A percentile compares a stretch with the other conserved stretches of the same genome.
phyloP scores from a whole-genome alignment of 441 rosid species.

The Croton setiger region DNA sequence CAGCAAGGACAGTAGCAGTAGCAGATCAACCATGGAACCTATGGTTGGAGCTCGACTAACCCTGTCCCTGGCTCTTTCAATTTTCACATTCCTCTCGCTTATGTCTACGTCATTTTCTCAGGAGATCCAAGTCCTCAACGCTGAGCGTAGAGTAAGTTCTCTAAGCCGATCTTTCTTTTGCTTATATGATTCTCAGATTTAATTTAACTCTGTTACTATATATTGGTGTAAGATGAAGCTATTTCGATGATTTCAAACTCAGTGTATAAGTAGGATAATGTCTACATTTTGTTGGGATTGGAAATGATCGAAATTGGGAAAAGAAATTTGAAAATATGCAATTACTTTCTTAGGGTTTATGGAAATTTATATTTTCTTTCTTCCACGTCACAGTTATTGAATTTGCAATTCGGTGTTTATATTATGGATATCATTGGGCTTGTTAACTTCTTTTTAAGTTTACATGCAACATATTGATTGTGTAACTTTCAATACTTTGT shows the following conservation, averaged over 20 bases:
- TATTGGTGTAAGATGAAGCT: not conserved
- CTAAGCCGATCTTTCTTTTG: not conserved
- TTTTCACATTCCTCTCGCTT: slow-evolving; percentile 26
- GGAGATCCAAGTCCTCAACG: slow-evolving; percentile 69
- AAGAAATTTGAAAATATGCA: not conserved
- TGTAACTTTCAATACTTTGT: not conserved
- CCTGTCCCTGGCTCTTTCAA: slow-evolving; percentile 20
- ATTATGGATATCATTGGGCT: not conserved
- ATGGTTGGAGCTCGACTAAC: slow-evolving; percentile 27
- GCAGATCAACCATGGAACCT: slow-evolving; percentile 40
- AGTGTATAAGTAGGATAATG: not conserved
- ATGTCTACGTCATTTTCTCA: slow-evolving; percentile 45
- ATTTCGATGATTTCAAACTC: not conserved
- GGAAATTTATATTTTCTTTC: not conserved
- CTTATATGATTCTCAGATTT: not conserved
- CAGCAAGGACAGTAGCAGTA: not conserved
- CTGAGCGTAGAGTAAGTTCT: slow-evolving; percentile 82
- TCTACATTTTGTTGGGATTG: not conserved
- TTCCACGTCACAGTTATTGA: not conserved
- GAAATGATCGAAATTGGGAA: not conserved
- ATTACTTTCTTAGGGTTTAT: not conserved
- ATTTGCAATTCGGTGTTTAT: not conserved
- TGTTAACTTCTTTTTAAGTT: not conserved
- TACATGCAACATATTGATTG: not conserved
- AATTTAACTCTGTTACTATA: not conserved